Conservation (phyloP, 2,329 filamentous ascomycete species). For the Scedosporium apiospermum region DNA sequence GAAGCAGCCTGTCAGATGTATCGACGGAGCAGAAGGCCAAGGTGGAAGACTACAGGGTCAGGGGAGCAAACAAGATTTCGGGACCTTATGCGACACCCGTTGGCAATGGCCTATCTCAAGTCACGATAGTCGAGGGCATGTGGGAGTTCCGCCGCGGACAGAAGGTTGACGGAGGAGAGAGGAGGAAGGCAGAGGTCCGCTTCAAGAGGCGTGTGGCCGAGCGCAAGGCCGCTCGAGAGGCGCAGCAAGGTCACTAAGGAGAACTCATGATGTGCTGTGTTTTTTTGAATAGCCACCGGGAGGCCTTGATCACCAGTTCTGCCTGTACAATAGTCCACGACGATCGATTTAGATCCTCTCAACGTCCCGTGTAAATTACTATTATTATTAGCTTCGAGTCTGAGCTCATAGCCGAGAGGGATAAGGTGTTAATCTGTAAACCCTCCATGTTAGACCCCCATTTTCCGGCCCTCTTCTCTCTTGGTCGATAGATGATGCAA, state of each 20-base stretch:
- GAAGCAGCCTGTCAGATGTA: slow-evolving; percentile 20
- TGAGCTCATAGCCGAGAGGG: neutral
- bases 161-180: slow-evolving; percentile 95
- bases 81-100: slow-evolving; percentile 66
- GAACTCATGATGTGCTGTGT: neutral
- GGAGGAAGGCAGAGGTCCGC: slow-evolving; percentile 73
- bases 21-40: slow-evolving; percentile 23
- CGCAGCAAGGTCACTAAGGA: slow-evolving; percentile 24
- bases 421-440: neutral
- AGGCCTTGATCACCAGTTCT: neutral
- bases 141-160: slow-evolving; percentile 83
- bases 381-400: neutral
- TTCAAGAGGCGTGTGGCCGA: slow-evolving; percentile 77
- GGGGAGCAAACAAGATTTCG: slow-evolving; percentile 58
- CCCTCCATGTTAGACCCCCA: neutral
- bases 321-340: neutral
- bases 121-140: slow-evolving; percentile 74
- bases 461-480: too few species aligned
- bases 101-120: slow-evolving; percentile 50
- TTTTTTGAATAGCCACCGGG: neutral
- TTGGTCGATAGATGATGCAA: neutral
- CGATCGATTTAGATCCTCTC: neutral
- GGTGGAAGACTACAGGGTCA: slow-evolving; percentile 57
- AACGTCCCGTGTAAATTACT: neutral
- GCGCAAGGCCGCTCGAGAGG: slow-evolving; percentile 56